phyloP scores from a whole-genome alignment of 495 filamentous ascomycete genomes.

The Viridothelium virens region DNA sequence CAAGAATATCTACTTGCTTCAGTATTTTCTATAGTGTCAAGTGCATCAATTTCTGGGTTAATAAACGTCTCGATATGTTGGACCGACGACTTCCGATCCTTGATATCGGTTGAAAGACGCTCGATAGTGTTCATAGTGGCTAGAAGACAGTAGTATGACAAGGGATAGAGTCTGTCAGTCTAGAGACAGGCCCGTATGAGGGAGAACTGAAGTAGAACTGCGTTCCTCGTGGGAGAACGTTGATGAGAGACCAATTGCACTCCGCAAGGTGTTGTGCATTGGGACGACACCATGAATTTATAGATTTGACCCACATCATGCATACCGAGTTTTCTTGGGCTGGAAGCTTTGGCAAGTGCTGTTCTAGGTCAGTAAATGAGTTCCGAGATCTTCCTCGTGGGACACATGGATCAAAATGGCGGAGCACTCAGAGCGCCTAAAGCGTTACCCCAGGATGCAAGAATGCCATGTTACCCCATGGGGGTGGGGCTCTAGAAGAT shows the following conservation, averaged over 20 bases:
- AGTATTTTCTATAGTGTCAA: slow-evolving; percentile 16
- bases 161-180: neutral
- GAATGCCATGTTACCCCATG: neutral
- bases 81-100: neutral
- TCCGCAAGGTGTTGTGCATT: neutral
- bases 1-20: slow-evolving; percentile 18
- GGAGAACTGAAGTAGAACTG: no score
- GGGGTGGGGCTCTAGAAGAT: neutral
- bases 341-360: neutral
- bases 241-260: neutral
- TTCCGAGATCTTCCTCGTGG: neutral
- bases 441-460: no score
- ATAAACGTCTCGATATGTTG: neutral
- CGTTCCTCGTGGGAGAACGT: neutral
- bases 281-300: neutral
- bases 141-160: neutral
- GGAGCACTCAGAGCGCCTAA: no score
- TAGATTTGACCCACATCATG: neutral
- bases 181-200: no score
- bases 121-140: neutral
- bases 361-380: neutral
- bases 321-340: neutral
- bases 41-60: neutral
- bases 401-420: no score
- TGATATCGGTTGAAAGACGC: neutral